These are phyloP conservation scores for Ganoderma lingzhi DNA, from an alignment of 1,284 basidiomycete genomes.

Conservation along the genomic window DNA sequence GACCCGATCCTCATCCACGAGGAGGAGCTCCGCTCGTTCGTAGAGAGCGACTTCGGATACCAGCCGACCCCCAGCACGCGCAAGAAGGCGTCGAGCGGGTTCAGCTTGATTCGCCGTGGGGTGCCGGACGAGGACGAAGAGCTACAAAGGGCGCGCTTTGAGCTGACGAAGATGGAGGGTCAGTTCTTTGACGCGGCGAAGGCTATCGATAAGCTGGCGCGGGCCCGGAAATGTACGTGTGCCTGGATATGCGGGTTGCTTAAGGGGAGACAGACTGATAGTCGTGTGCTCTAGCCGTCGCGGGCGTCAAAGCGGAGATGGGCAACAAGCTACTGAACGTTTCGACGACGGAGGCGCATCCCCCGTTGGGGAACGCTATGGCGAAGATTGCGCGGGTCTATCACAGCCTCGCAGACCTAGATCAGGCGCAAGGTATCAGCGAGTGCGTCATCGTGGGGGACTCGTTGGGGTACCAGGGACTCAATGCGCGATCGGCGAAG, in stretches of 20 bases:
- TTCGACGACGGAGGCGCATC: constrained; percentile 88
- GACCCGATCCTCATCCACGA: constrained; percentile 87
- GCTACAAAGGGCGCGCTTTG: constrained; percentile 87
- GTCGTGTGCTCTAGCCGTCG: constrained; percentile 62
- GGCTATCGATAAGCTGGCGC: constrained; percentile 84
- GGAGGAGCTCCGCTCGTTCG: constrained; percentile 90
- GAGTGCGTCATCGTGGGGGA: constrained; percentile 94
- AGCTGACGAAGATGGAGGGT: constrained; percentile 88
- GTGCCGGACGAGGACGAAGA: constrained; percentile 89
- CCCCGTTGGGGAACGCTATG: constrained; percentile 79
- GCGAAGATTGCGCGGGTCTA: constrained; percentile 86
- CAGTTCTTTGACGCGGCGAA: constrained; percentile 91
- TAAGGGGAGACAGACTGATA: constrained; percentile 8
- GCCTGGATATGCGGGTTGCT: not conserved
- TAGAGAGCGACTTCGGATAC: constrained; percentile 96
- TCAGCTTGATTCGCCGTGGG: constrained; percentile 72
- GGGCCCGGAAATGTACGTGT: constrained; percentile 78
- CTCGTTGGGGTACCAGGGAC: constrained; percentile 90
- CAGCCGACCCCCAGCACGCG: constrained; percentile 81
- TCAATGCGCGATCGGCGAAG: constrained; percentile 94
- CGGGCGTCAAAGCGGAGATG: constrained; percentile 82
- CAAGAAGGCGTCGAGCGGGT: constrained; percentile 72
- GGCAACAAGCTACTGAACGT: constrained; percentile 90
- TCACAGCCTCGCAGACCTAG: constrained; percentile 86
- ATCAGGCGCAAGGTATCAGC: constrained; percentile 87